Evolutionary conservation across 225 moss, liverwort and hornwort genomes (phyloP).

Genomic region (Pseudoscleropodium purum): DNA sequence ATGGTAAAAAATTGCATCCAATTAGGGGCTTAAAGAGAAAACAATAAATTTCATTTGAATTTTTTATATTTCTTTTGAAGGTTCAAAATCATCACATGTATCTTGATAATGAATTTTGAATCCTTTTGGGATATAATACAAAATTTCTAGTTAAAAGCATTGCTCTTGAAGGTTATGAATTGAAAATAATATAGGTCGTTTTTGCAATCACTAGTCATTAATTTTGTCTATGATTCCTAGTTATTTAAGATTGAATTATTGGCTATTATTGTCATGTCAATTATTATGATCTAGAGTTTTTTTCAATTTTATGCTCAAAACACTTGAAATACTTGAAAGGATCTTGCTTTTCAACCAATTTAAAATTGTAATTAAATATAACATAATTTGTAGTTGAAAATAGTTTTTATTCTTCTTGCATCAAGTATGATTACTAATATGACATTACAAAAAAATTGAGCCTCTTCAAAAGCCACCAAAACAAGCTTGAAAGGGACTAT

Average conservation of each 20-base stretch:
- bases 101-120: not conserved
- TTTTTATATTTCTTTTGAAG: not conserved
- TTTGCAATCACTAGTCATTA: not conserved
- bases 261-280: not conserved
- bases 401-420: not conserved
- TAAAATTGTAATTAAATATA: not conserved
- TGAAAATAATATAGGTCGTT: not conserved
- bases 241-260: not conserved
- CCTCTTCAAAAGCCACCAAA: too few species aligned
- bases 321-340: not conserved
- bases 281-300: not conserved
- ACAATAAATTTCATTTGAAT: not conserved
- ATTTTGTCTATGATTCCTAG: not conserved
- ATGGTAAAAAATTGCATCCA: not conserved
- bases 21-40: fast-evolving
- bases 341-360: not conserved
- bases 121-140: not conserved
- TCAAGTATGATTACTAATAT: not conserved
- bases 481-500: too few species aligned
- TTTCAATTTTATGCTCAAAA: not conserved
- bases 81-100: not conserved
- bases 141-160: not conserved
- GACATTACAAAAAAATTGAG: not conserved
- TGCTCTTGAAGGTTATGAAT: not conserved
- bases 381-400: not conserved